Percentiles rank a stretch among this genome's conserved stretches.
Conservation (phyloP, 331 rosid species). For the Cydonia oblonga region DNA sequence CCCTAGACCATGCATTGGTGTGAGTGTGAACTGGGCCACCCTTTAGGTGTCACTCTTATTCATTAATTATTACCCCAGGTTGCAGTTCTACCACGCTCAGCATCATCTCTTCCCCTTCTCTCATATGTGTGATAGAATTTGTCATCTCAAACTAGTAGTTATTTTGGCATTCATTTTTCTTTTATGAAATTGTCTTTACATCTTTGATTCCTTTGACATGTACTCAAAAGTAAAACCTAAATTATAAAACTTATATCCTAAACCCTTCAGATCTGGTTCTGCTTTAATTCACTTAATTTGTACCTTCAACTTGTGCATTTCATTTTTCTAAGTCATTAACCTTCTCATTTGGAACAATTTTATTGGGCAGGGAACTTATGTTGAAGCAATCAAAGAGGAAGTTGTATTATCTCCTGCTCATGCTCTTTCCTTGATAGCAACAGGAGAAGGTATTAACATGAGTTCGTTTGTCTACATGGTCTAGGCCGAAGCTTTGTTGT, state of each 20-base stretch:
- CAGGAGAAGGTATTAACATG: slow-evolving; percentile 38
- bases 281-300: background rate
- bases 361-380: slow-evolving; percentile 43
- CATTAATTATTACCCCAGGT: background rate
- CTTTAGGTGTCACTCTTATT: background rate
- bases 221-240: background rate
- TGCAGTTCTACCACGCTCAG: background rate
- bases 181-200: background rate
- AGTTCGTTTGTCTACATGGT: slow-evolving; percentile 7
- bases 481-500: background rate
- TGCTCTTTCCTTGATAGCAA: slow-evolving; percentile 54
- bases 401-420: slow-evolving; percentile 58
- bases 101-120: background rate
- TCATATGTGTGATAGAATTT: background rate
- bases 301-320: background rate
- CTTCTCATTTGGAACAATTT: background rate
- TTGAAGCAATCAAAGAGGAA: slow-evolving; percentile 55
- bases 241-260: background rate
- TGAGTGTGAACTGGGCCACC: background rate
- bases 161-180: background rate
- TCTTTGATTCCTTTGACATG: background rate
- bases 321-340: background rate
- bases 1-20: background rate
- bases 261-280: background rate
- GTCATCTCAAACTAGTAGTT: background rate